Percentiles rank a stretch among this genome's conserved stretches.
Conservation (phyloP, 768 basidiomycete genomes). For the Leccinellum albellum region DNA sequence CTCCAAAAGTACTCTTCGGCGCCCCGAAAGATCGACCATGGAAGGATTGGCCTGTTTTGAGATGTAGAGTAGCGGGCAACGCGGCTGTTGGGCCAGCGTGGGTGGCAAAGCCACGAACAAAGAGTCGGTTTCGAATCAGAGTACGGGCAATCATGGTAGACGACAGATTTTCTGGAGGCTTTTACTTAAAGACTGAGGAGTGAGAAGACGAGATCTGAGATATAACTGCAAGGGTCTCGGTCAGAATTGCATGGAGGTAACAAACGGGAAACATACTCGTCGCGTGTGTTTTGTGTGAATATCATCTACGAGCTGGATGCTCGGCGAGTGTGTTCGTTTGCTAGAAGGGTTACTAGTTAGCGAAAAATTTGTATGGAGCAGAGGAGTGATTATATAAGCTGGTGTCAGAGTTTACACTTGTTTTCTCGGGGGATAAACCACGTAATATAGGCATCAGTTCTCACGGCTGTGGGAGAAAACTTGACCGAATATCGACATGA, state of each 20-base stretch:
- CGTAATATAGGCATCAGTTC: not conserved
- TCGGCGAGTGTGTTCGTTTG: slow-evolving; percentile 3
- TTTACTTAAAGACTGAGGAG: slow-evolving; percentile 40
- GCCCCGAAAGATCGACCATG: slow-evolving; percentile 86
- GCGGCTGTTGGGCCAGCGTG: slow-evolving; percentile 47
- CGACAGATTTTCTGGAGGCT: slow-evolving; percentile 25
- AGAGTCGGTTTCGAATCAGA: slow-evolving; percentile 44
- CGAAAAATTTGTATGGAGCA: not conserved
- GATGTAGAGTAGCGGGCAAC: slow-evolving; percentile 80
- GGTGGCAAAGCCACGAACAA: slow-evolving; percentile 64
- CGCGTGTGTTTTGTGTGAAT: slow-evolving; percentile 83
- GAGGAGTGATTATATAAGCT: slow-evolving; percentile 7
- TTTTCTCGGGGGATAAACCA: slow-evolving; percentile 2
- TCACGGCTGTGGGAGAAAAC: not conserved
- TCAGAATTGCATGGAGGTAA: slow-evolving; percentile 17
- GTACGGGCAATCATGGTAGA: slow-evolving; percentile 55
- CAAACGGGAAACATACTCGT: slow-evolving; percentile 59
- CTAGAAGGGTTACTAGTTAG: not conserved
- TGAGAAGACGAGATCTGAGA: slow-evolving; percentile 88
- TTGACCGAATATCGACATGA: no score
- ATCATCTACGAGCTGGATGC: slow-evolving; percentile 55
- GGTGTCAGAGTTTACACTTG: slow-evolving; percentile 16
- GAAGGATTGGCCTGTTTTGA: slow-evolving; percentile 94
- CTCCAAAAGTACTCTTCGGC: slow-evolving; percentile 82
- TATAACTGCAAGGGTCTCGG: slow-evolving; percentile 52